A percentile compares a stretch with the other conserved stretches of the same genome.
These are phyloP conservation scores for Populus hybrid DNA, from an alignment of 441 rosid genomes.

Conservation along the genomic window DNA sequence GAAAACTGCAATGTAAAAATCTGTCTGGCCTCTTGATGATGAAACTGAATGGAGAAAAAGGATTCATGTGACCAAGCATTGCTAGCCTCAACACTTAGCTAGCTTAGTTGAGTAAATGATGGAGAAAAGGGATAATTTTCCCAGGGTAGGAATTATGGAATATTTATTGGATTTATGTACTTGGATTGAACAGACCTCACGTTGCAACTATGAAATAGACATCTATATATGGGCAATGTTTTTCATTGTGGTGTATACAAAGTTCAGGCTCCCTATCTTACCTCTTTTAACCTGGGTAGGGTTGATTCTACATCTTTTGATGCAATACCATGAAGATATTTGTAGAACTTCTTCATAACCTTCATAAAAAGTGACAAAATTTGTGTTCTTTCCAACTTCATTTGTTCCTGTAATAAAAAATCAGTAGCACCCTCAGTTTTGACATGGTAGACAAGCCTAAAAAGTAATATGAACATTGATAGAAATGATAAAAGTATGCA, in stretches of 20 bases:
- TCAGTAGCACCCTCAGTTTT: conserved; percentile 2
- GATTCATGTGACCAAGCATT: background rate
- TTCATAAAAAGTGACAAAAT: conserved; percentile 68
- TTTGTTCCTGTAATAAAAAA: conserved; percentile 62
- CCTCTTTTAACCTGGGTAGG: conserved; percentile 77
- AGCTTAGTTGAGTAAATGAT: background rate
- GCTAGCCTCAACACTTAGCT: background rate
- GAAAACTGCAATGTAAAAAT: background rate
- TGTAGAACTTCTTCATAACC: conserved; percentile 73
- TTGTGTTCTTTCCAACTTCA: conserved; percentile 76
- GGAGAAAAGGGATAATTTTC: background rate
- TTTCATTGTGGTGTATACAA: background rate
- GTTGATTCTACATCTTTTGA: conserved; percentile 59
- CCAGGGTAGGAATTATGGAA: background rate
- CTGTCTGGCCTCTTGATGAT: background rate
- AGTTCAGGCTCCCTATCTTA: conserved; percentile 22
- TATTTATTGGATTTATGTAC: background rate
- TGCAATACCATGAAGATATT: conserved; percentile 56
- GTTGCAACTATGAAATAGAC: background rate
- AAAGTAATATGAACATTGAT: background rate
- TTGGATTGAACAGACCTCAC: background rate
- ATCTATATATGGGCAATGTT: background rate
- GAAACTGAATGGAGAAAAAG: background rate
- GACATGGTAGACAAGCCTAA: background rate
- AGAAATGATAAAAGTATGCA: background rate